Evolutionary conservation across 768 basidiomycete species (phyloP), one percentile per base, ranked within the genome.

Genomic region (Lactarius hengduanensis): DNA sequence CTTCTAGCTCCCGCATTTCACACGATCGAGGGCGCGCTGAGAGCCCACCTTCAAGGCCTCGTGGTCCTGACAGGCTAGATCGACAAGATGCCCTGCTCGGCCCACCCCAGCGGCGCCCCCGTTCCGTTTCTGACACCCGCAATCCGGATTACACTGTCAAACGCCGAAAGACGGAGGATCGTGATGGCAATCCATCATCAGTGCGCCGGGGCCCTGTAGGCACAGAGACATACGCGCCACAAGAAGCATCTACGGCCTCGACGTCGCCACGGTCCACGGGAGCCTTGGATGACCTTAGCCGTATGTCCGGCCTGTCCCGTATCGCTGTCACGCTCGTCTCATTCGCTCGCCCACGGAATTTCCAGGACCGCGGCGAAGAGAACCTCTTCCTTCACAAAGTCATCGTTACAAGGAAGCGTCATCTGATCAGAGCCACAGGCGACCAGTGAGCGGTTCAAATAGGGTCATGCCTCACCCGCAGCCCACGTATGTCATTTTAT

Each of bases 271-370:
- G 59, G 36, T 68, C 69, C 13, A 43, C 63, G 20, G 64, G 59
- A 32, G 50, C 57, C 34, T 30, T 65, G 36, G 59, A 65, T 59
- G 69, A 70, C 47, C 57, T 50, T 38, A 65, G 40, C 45, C 69
- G 69, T 70, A 70, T 62, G 69, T 70, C 67, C 50, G 59, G 67
- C 67, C 58, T 56, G 47, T 70, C 47, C 26, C 61, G 60, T 64
- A 34, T 59, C 47, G 47, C 32, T 64, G 55, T 58, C 45, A 61
- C 41, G n/a, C 58, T 63, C 57, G 56, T 57, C 58, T 68, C 59
- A 61, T 62, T 32, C 62, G 41, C 59, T 20, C 62, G 55, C 36
- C 18, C 61, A 63, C 34, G 66, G 43, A 34, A 54, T 67, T 67
- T 59, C 62, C 61, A 70, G 69, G 67, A 58, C 57, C 64, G 32